Evolutionary conservation across 305 asterid species (phyloP).

Genomic region (Fraxinus angustifolia): DNA sequence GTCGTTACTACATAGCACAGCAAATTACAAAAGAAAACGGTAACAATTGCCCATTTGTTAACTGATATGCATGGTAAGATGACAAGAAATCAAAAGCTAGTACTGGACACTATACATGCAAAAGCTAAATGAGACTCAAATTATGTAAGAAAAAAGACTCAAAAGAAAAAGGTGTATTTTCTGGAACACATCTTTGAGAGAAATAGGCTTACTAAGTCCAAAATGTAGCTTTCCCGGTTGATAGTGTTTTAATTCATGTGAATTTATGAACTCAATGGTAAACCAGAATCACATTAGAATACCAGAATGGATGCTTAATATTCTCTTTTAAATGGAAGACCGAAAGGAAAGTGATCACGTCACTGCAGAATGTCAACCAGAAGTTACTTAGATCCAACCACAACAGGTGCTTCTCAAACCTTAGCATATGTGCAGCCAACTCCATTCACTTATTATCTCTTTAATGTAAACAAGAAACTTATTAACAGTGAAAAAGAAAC

Average conservation of each 20-base stretch:
- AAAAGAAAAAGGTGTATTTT: background rate
- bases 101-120: background rate
- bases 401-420: background rate
- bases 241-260: background rate
- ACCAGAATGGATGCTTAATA: background rate
- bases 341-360: background rate
- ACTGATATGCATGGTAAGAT: background rate
- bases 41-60: background rate
- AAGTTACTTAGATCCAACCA: background rate
- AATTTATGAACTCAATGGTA: background rate
- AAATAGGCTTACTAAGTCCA: background rate
- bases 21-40: background rate
- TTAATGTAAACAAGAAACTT: background rate
- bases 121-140: background rate
- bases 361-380: background rate
- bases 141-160: background rate
- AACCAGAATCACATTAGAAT: background rate
- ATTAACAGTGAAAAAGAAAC: background rate
- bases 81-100: background rate
- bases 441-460: background rate
- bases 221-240: background rate
- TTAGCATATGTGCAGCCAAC: background rate
- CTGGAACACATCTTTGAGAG: background rate
- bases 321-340: background rate
- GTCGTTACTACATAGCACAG: background rate